A percentile compares a stretch with the other conserved stretches of the same genome.
These are phyloP conservation scores for Claviceps monticola DNA, from an alignment of 2,329 filamentous ascomycete species.

Conservation along the genomic window DNA sequence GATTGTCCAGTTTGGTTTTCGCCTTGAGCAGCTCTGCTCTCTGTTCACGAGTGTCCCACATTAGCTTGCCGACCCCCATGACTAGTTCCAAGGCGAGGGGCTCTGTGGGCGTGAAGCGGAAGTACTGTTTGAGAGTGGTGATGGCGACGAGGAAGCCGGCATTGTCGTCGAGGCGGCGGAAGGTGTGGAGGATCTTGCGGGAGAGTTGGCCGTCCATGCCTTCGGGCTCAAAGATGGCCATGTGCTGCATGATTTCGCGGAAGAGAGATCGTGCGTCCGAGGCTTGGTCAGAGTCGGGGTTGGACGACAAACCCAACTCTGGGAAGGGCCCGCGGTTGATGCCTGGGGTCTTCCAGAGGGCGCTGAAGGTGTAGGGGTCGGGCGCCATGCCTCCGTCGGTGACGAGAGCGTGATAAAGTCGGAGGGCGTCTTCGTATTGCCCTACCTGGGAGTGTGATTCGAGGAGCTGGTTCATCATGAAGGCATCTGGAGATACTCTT, in stretches of 20 bases:
- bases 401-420: slow-evolving; percentile 42
- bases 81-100: slow-evolving; percentile 32
- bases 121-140: slow-evolving; percentile 27
- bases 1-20: slow-evolving; percentile 28
- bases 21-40: slow-evolving; percentile 27
- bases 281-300: slow-evolving; percentile 13
- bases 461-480: slow-evolving; percentile 69
- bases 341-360: slow-evolving; percentile 47
- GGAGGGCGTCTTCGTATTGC: slow-evolving; percentile 37
- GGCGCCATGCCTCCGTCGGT: slow-evolving; percentile 36
- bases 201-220: slow-evolving; percentile 33
- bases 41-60: slow-evolving; percentile 26
- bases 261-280: slow-evolving; percentile 28
- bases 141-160: slow-evolving; percentile 32
- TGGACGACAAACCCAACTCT: no score
- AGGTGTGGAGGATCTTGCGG: slow-evolving; percentile 35
- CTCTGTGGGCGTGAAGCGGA: slow-evolving; percentile 30
- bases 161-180: slow-evolving; percentile 31
- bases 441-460: slow-evolving; percentile 50
- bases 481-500: slow-evolving; percentile 53
- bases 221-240: slow-evolving; percentile 28
- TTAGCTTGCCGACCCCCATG: slow-evolving; percentile 29
- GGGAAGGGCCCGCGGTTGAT: slow-evolving; percentile 26
- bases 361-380: slow-evolving; percentile 55
- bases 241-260: slow-evolving; percentile 34